Evolutionary conservation across 2,329 filamentous ascomycete species (phyloP), one percentile per base, ranked within the genome.

Genomic region (Alternaria ethzedia): DNA sequence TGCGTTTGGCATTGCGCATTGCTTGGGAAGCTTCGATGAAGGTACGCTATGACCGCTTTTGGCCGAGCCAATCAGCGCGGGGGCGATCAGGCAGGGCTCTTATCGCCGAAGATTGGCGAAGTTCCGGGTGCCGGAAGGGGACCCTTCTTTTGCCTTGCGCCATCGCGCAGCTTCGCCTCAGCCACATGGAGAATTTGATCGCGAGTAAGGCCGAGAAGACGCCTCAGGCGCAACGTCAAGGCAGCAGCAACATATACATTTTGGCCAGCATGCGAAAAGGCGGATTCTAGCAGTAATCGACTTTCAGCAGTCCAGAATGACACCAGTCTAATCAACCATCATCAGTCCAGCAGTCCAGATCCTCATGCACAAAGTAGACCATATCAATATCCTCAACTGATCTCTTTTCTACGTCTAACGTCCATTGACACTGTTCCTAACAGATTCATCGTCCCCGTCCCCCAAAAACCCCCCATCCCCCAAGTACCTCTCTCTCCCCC

Each of bases 401-500:
- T 28, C 26, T 28, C 9, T 28, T 28, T 28, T 28, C 26, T 28
- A 28, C 26, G 10, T 28, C 26, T 28, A 11, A 28, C 26, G 9
- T 28, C 26, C 26, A 28, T 28, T 4, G 9, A 11, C 26, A 28
- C 26, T 9, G 2, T 28, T 28, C 9, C 26, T 15, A 32, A 32
- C 32, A n/a, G n/a, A n/a, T n/a, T n/a, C n/a, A 61, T 17, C 43
- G 13, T 2, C 70, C 70, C 20, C 75, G 61, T 3, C 65, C 54
- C 1, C 76, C 75, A 67, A 79, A 79, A 76, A 94, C 76, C 0
- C 91, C 91, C 61, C 85, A 86, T 70, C 90, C 91, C 17, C 86
- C 85, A 28, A 92, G 79, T 2, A 84, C 84, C 70, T 91, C 89
- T 73, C 94, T 76, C 83, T 96, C 92, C 2, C 85, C 88, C 73